Conservation (phyloP, 176 grass and related monocot genomes). For the Oryza punctata region DNA sequence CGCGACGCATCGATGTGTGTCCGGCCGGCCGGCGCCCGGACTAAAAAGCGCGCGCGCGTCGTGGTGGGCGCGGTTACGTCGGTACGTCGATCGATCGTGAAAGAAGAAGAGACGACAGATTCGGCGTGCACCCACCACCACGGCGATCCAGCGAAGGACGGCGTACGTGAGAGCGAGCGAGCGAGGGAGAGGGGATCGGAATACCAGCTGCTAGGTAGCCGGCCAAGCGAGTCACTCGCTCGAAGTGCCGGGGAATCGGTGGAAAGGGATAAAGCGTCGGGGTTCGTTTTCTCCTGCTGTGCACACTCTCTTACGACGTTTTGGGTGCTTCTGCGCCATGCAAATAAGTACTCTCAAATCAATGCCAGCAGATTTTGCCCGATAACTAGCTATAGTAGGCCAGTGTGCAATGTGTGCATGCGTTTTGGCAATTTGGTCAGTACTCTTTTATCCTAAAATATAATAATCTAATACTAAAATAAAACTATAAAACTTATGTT, state of each 20-base stretch:
- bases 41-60: neutral
- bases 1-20: neutral
- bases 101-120: neutral
- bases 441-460: no score
- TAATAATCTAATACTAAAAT: no score
- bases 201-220: neutral
- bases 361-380: neutral
- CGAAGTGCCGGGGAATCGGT: conserved; percentile 2
- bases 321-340: neutral
- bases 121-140: conserved; percentile 3
- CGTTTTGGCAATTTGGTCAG: no score
- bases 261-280: neutral
- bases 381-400: neutral
- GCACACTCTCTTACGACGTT: neutral
- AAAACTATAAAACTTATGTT: no score
- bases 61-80: no score
- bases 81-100: no score
- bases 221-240: neutral
- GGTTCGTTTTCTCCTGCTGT: neutral
- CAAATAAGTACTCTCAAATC: no score
- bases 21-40: neutral
- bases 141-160: no score
- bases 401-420: no score
- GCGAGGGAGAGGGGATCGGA: neutral
- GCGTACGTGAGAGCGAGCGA: no score